Conservation (phyloP, 495 filamentous ascomycete species). For the Talaromyces stipitatus region DNA sequence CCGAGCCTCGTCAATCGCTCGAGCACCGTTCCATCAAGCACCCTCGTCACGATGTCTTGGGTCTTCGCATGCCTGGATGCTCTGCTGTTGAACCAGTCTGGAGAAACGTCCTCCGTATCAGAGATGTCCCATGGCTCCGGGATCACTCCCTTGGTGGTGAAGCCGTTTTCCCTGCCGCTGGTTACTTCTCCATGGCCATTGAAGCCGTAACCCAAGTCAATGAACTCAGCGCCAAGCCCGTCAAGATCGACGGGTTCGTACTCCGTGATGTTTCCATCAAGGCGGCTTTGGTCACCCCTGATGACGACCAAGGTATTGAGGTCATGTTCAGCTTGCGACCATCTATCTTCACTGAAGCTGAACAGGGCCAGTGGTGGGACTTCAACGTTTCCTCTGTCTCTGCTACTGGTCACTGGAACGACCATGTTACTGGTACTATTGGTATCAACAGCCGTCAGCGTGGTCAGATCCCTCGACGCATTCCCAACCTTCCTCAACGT, state of each 20-base stretch:
- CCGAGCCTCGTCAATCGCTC: slow-evolving; percentile 28
- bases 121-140: slow-evolving; percentile 38
- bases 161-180: slow-evolving; percentile 38
- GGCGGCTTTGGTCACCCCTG: slow-evolving; percentile 17
- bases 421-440: slow-evolving; percentile 9
- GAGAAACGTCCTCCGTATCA: slow-evolving; percentile 30
- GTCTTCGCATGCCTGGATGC: slow-evolving; percentile 25
- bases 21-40: slow-evolving; percentile 38
- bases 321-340: neutral
- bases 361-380: slow-evolving; percentile 9
- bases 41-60: slow-evolving; percentile 37
- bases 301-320: slow-evolving; percentile 7
- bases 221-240: neutral
- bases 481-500: slow-evolving; percentile 10
- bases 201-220: slow-evolving; percentile 35
- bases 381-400: slow-evolving; percentile 7
- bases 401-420: neutral
- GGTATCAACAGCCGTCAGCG: neutral
- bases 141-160: slow-evolving; percentile 36
- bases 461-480: neutral
- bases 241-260: slow-evolving; percentile 2
- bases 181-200: slow-evolving; percentile 38
- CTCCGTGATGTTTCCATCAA: slow-evolving; percentile 15
- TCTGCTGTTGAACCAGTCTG: slow-evolving; percentile 27
- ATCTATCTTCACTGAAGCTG: neutral